Evolutionary conservation across 1,284 basidiomycete genomes (phyloP).

Genomic region (Porphyrellus sp.): DNA sequence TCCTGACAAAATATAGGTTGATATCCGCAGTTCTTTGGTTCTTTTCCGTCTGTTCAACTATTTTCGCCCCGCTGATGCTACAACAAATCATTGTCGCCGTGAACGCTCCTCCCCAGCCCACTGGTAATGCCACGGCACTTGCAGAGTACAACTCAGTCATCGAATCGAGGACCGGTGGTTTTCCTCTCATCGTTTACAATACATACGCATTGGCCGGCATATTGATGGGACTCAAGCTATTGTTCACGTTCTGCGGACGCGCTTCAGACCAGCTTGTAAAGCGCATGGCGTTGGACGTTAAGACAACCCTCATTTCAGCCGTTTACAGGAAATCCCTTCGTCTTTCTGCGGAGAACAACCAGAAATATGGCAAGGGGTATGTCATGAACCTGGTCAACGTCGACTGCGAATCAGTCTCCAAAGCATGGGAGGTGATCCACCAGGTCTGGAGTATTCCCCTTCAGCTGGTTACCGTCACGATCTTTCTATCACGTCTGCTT

Average conservation of each 20-base stretch:
- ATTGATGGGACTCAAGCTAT: constrained; percentile 27
- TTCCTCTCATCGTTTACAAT: constrained; percentile 27
- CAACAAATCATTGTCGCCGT: constrained; percentile 31
- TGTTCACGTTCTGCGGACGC: constrained; percentile 26
- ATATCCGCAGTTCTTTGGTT: constrained; percentile 31
- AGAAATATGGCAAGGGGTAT: constrained; percentile 29
- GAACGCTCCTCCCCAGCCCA: constrained; percentile 19
- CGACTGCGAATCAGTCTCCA: constrained; percentile 31
- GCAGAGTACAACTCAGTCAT: constrained; percentile 22
- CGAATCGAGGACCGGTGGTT: constrained; percentile 25
- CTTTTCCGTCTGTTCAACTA: constrained; percentile 21
- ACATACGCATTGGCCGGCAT: constrained; percentile 27
- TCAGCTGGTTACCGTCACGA: constrained; percentile 22
- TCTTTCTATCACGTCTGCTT: constrained; percentile 26
- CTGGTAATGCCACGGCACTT: constrained; percentile 20
- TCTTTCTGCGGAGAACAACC: constrained; percentile 26
- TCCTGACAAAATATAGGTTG: constrained; percentile 17
- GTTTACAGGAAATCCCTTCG: constrained; percentile 33
- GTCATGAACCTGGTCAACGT: constrained; percentile 33
- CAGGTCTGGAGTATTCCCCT: constrained; percentile 30
- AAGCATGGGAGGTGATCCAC: constrained; percentile 30
- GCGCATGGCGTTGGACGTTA: constrained; percentile 31
- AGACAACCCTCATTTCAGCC: constrained; percentile 30
- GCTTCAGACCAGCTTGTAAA: constrained; percentile 32
- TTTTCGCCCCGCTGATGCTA: constrained; percentile 25